phyloP scores from a whole-genome alignment of 371 early-diverging fungal genomes.

The Mortierella sp. region DNA sequence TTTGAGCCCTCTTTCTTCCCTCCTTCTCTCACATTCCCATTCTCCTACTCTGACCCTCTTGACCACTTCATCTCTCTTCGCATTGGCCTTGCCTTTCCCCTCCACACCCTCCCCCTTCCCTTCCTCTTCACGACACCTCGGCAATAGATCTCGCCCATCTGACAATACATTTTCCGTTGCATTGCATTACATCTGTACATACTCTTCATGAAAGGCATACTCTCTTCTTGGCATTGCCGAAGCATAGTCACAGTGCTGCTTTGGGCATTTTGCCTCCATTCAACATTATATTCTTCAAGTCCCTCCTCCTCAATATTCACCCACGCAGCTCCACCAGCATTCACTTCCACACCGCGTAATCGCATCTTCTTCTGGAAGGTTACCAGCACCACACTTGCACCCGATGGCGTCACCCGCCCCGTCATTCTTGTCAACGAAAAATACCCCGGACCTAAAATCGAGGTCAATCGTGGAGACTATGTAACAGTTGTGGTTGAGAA shows the following conservation, averaged over 20 bases:
- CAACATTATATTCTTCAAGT: constrained; percentile 11
- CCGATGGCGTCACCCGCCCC: constrained; percentile 52
- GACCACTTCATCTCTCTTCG: neutral
- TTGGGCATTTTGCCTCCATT: constrained; percentile 7
- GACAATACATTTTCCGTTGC: too few species aligned
- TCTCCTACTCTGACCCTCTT: neutral
- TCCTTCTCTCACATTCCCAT: neutral
- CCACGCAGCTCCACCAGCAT: constrained; percentile 41
- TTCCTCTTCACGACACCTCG: too few species aligned
- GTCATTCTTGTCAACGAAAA: constrained; percentile 55
- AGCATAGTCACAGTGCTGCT: constrained; percentile 7
- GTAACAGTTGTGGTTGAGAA: constrained; percentile 54
- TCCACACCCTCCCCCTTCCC: too few species aligned
- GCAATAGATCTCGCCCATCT: too few species aligned
- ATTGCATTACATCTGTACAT: neutral
- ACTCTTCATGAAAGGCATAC: constrained; percentile 8
- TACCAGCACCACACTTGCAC: constrained; percentile 38
- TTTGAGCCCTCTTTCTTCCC: neutral
- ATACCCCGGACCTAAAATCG: constrained; percentile 57
- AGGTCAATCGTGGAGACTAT: constrained; percentile 53
- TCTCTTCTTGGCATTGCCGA: constrained; percentile 4
- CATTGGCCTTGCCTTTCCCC: too few species aligned
- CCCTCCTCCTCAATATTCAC: constrained; percentile 7
- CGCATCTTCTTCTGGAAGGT: constrained; percentile 58
- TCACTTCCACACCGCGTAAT: constrained; percentile 44